Conservation (phyloP, 2,329 filamentous ascomycete genomes). For the Escovopsis sp. region DNA sequence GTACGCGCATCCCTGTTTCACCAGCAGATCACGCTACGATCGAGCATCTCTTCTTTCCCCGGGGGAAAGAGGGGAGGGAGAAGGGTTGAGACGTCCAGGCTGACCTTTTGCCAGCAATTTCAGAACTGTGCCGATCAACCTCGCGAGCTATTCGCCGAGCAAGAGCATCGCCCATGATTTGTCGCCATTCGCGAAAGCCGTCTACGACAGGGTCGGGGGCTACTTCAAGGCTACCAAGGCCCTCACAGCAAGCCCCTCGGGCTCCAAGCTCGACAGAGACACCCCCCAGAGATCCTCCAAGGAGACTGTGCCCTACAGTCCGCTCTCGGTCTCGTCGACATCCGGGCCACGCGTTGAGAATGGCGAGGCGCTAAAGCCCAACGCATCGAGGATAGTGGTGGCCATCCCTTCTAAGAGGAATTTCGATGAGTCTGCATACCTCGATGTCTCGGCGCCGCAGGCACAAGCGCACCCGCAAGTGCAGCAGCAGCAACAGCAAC, state of each 20-base stretch:
- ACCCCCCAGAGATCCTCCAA: conserved; percentile 9
- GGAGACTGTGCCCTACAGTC: conserved; percentile 8
- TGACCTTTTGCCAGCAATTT: conserved; percentile 33
- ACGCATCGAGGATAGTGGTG: conserved; percentile 29
- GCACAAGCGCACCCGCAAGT: conserved; percentile 8
- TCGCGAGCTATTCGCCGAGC: conserved; percentile 9
- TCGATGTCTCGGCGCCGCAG: conserved; percentile 15
- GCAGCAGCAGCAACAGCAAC: conserved; percentile 5
- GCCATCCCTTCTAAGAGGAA: conserved; percentile 28
- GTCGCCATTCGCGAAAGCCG: conserved; percentile 29
- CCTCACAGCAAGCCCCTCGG: conserved; percentile 13
- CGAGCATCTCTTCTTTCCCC: too few species aligned
- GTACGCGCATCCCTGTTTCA: conserved; percentile 25
- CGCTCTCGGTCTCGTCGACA: conserved; percentile 7
- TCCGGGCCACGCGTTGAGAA: conserved; percentile 7
- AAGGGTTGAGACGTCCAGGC: too few species aligned
- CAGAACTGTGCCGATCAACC: conserved; percentile 14
- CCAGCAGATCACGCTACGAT: conserved; percentile 13
- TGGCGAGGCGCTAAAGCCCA: conserved; percentile 18
- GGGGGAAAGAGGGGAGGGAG: too few species aligned
- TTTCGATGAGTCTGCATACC: conserved; percentile 22
- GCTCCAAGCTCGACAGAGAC: conserved; percentile 21
- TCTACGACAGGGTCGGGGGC: conserved; percentile 25
- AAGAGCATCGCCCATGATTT: conserved; percentile 25
- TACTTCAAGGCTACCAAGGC: conserved; percentile 25